Conservation (phyloP, 2,329 filamentous ascomycete species). For the Talaromyces albobiverticillius region DNA sequence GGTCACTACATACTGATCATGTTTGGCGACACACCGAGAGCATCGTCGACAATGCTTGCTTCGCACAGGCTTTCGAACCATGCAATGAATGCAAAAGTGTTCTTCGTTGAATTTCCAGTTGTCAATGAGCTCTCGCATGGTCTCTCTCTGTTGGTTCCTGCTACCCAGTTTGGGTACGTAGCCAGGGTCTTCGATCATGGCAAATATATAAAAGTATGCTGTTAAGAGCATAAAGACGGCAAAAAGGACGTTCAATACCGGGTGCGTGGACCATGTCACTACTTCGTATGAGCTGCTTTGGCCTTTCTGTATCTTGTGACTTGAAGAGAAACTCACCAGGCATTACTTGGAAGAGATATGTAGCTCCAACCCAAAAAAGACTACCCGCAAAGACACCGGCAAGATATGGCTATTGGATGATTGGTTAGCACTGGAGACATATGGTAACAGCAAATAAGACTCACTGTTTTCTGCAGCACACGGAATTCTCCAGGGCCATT, state of each 20-base stretch:
- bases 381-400: conserved; percentile 89
- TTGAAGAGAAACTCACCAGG: conserved; percentile 54
- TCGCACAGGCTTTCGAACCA: conserved; percentile 86
- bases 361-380: conserved; percentile 73
- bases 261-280: conserved; percentile 64
- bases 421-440: conserved; percentile 17
- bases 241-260: conserved; percentile 78
- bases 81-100: conserved; percentile 91
- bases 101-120: conserved; percentile 88
- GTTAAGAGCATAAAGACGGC: conserved; percentile 62
- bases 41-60: conserved; percentile 96
- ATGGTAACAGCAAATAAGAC: conserved; percentile 23
- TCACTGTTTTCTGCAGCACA: conserved; percentile 80
- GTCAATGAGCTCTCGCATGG: conserved; percentile 81
- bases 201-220: conserved; percentile 79
- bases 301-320: not conserved
- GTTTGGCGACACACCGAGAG: conserved; percentile 87
- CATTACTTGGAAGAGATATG: conserved; percentile 72
- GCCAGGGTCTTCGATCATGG: conserved; percentile 86
- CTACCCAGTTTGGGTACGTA: conserved; percentile 89
- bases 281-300: conserved; percentile 29
- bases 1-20: conserved; percentile 75
- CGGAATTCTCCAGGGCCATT: conserved; percentile 87
- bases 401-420: conserved; percentile 70
- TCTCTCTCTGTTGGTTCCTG: conserved; percentile 82